These are phyloP conservation scores for Ascobolus immersus DNA, from an alignment of 495 filamentous ascomycete genomes.

Conservation along the genomic window DNA sequence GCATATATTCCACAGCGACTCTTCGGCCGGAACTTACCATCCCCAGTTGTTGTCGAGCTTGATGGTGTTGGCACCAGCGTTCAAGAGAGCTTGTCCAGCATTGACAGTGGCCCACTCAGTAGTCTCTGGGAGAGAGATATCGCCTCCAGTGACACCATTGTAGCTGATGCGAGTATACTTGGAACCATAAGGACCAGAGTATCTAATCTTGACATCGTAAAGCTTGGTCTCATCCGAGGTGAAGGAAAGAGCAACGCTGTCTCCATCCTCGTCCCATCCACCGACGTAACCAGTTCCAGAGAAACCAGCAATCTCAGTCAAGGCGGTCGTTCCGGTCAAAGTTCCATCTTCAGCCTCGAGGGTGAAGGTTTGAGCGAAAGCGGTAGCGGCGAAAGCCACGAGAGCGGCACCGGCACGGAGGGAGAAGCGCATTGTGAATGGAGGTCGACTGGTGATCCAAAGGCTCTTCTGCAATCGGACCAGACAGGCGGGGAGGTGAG, in stretches of 20 bases:
- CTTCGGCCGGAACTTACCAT: slow-evolving; percentile 11
- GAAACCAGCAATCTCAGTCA: slow-evolving; percentile 16
- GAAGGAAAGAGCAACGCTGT: slow-evolving; percentile 20
- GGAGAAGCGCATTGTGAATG: too few relatives aligned
- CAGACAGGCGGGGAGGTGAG: too few relatives aligned
- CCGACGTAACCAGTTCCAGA: slow-evolving; percentile 20
- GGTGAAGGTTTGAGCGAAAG: too few relatives aligned
- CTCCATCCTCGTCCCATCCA: slow-evolving; percentile 18
- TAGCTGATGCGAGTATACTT: slow-evolving; percentile 20
- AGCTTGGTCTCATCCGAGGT: slow-evolving; percentile 11
- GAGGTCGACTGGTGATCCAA: too few relatives aligned
- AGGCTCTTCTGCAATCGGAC: too few relatives aligned
- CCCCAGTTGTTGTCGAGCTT: slow-evolving; percentile 24
- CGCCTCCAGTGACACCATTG: slow-evolving; percentile 19
- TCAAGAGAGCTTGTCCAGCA: slow-evolving; percentile 21
- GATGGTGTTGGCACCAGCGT: slow-evolving; percentile 21
- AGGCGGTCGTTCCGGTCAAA: slow-evolving; percentile 17
- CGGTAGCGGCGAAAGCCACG: too few relatives aligned
- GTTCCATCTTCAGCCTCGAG: slow-evolving; percentile 21
- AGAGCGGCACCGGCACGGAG: too few relatives aligned
- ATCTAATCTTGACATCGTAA: slow-evolving; percentile 20
- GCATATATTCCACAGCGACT: not conserved
- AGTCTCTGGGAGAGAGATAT: slow-evolving; percentile 18
- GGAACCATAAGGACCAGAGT: slow-evolving; percentile 20
- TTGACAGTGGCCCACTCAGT: slow-evolving; percentile 12